Base-by-base conservation (phyloP, 1,284 basidiomycete species). In the Moesziomyces aphidis region DNA sequence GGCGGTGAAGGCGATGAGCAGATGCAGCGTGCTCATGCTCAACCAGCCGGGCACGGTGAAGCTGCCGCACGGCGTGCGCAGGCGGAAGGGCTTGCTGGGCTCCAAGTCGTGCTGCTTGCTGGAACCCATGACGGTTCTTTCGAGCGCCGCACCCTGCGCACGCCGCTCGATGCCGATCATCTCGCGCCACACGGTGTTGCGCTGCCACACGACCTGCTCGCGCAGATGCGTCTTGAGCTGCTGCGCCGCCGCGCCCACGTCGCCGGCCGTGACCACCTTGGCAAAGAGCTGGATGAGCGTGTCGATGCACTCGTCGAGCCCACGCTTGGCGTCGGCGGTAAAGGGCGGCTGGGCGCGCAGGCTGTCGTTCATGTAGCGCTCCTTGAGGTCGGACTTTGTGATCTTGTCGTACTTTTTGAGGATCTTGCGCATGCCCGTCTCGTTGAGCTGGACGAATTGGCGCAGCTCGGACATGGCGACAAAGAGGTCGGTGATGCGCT, bases 321-420 rank as follows among this genome's bases (percentile, higher is more conserved):
- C 59, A 13, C 36, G 51, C 47, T 87, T 88, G 72, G 90, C 89
- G 81, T 91, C 92, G 7, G 90, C 87, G 26, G 63, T 60, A 61
- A 84, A 84, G 17, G 83, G 82, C 52, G 78, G 75, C 59, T 84
- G 76, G 10, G 54, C 58, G 17, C 93, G 90, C n/a, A 98, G 91
- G 15, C 89, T 86, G 7, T 90, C 88, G 65, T 90, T 89, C 78
- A 98, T 88, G 85, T 96, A 98, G 13, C 88, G 86, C 70, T 93
- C 90, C 87, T 96, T 92, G 71, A 97, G 89, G 88, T 92, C 89
- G 70, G 89, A 92, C 74, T 91, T 90, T 1, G 91, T 94, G 73
- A 97, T 93, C 86, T 98, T 98, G 88, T 98, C 96, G 83, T 97
- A 97, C 92, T 98, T 98, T 86, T 99, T 99, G 80, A 97, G 85